A percentile compares a stretch with the other conserved stretches of the same genome.
Conservation (phyloP, 139 green algal species). For the Micractinium sp. region DNA sequence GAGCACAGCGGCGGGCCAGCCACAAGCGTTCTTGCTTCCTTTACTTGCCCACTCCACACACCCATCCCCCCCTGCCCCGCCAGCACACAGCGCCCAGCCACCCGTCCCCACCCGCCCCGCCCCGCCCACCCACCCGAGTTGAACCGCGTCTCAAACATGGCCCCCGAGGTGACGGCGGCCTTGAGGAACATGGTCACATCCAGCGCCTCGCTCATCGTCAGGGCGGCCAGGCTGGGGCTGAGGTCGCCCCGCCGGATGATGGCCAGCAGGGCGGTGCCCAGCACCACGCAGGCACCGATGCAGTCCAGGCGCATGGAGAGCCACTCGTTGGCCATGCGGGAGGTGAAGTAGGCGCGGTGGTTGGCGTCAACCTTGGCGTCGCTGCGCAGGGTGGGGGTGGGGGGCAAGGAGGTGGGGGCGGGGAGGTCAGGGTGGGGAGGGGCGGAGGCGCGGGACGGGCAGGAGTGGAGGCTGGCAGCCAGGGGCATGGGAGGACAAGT, state of each 20-base stretch:
- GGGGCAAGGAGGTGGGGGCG: neutral
- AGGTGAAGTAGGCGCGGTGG: slow-evolving; percentile 74
- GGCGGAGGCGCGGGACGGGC: neutral
- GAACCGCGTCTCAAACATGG: slow-evolving; percentile 89
- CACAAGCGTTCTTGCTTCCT: no score
- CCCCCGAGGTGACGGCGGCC: slow-evolving; percentile 78
- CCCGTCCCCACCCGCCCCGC: neutral
- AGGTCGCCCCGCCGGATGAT: slow-evolving; percentile 58
- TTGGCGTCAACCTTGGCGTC: slow-evolving; percentile 75
- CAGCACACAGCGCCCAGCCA: neutral
- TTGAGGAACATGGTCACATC: slow-evolving; percentile 90
- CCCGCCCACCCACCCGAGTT: slow-evolving; percentile 65
- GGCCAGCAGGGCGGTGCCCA: slow-evolving; percentile 60
- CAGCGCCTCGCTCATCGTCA: slow-evolving; percentile 70
- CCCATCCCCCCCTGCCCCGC: neutral
- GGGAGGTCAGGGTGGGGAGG: neutral
- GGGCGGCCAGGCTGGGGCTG: slow-evolving; percentile 59
- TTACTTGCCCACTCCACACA: neutral
- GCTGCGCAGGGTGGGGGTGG: neutral
- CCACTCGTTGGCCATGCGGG: slow-evolving; percentile 82
- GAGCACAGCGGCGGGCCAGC: no score
- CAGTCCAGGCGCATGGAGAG: slow-evolving; percentile 86
- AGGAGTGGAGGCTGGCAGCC: no score
- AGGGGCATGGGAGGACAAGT: neutral
- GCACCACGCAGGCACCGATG: slow-evolving; percentile 73